phyloP scores from a whole-genome alignment of 495 filamentous ascomycete species.

The Glonium stellatum region DNA sequence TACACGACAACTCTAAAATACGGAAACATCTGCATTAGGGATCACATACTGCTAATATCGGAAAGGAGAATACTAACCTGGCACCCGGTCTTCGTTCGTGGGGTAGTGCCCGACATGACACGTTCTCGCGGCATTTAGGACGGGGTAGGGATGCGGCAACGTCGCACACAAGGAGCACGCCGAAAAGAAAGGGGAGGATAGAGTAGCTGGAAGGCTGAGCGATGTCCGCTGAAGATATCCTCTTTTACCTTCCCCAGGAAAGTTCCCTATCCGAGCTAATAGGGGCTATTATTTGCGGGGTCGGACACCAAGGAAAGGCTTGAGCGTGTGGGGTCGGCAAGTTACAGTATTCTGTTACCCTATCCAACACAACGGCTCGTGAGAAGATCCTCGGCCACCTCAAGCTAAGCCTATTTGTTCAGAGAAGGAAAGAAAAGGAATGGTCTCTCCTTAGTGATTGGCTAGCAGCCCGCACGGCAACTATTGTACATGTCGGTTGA shows the following conservation, averaged over 20 bases:
- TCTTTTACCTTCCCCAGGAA: background rate
- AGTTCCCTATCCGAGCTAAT: slow-evolving; percentile 1
- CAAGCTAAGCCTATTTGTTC: background rate
- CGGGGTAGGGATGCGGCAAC: too few species aligned
- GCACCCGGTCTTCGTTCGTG: slow-evolving; percentile 8
- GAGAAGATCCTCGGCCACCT: background rate
- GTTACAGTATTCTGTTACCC: too few species aligned
- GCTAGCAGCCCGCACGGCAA: background rate
- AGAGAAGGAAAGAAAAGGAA: background rate
- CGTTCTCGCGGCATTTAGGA: background rate
- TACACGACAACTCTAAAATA: slow-evolving; percentile 5
- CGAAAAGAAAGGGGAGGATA: background rate
- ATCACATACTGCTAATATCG: background rate
- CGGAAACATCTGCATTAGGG: background rate
- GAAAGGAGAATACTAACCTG: slow-evolving; percentile 1
- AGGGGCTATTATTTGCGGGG: background rate
- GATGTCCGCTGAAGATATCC: slow-evolving; percentile 4
- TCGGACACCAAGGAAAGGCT: background rate
- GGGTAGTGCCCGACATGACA: slow-evolving; percentile 3
- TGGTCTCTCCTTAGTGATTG: background rate
- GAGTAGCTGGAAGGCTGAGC: background rate
- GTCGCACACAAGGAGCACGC: background rate
- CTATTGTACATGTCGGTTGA: background rate
- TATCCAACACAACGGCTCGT: background rate
- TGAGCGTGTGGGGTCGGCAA: background rate